Percentiles rank a stretch among this genome's conserved stretches.
Evolutionary conservation across 2,329 filamentous ascomycete species (phyloP).

Genomic region (Stagonosporopsis chrysanthemi): DNA sequence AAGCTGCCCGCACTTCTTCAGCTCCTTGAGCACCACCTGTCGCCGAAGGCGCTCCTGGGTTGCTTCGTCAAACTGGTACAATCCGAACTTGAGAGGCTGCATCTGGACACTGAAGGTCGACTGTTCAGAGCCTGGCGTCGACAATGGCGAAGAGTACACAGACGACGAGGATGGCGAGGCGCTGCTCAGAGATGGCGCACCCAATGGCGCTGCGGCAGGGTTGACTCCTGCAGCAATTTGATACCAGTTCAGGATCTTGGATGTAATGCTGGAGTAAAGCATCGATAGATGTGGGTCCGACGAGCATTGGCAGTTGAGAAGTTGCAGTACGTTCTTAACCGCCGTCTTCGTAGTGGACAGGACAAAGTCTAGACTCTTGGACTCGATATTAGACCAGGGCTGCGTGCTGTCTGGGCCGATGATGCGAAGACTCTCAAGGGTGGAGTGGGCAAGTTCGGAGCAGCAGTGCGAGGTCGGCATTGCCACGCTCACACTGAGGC

Average conservation of each 20-base stretch:
- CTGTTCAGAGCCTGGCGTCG: constrained; percentile 25
- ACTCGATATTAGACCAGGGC: constrained; percentile 25
- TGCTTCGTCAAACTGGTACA: constrained; percentile 39
- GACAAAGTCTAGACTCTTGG: constrained; percentile 38
- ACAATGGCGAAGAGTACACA: constrained; percentile 28
- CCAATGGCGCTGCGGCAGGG: constrained; percentile 20
- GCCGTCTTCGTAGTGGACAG: constrained; percentile 39
- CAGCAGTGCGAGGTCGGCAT: constrained; percentile 40
- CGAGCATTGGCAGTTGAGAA: constrained; percentile 42
- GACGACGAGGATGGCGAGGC: constrained; percentile 27
- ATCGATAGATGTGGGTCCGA: constrained; percentile 45
- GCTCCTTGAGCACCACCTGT: constrained; percentile 39
- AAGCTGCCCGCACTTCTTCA: constrained; percentile 39
- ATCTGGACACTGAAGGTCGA: constrained; percentile 32
- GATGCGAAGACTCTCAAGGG: constrained; percentile 41
- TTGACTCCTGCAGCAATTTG: constrained; percentile 40
- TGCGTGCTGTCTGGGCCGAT: constrained; percentile 26
- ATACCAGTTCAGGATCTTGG: constrained; percentile 45
- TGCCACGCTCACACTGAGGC: constrained; percentile 26
- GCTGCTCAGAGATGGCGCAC: constrained; percentile 22
- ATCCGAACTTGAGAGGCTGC: constrained; percentile 36
- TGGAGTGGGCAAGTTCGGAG: constrained; percentile 40
- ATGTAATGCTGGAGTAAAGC: constrained; percentile 46
- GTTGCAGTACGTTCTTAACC: constrained; percentile 37
- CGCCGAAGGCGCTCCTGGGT: constrained; percentile 36